Evolutionary conservation across 768 basidiomycete genomes (phyloP).

Genomic region (Lactifluus subvellereus): DNA sequence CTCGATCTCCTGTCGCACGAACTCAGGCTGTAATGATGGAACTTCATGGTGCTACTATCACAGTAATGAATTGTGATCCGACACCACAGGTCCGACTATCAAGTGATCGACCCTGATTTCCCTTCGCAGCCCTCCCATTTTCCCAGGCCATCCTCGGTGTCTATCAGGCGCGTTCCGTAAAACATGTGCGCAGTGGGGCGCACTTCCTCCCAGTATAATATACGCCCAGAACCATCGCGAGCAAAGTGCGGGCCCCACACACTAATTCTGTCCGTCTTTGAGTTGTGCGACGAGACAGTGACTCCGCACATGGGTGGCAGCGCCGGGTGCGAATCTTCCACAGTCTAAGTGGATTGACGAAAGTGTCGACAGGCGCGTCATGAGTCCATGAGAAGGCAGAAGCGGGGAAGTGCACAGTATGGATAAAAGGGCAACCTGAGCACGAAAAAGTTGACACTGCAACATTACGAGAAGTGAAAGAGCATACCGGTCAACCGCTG

Average conservation of each 20-base stretch:
- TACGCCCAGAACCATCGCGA: constrained; percentile 45
- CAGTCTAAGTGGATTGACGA: constrained; percentile 43
- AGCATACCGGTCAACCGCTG: constrained; percentile 51
- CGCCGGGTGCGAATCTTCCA: constrained; percentile 53
- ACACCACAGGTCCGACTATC: constrained; percentile 4
- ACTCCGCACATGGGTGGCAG: constrained; percentile 63
- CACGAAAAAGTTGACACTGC: not conserved
- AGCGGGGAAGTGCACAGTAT: constrained; percentile 51
- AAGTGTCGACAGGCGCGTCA: constrained; percentile 42
- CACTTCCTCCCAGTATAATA: constrained; percentile 47
- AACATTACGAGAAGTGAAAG: not conserved
- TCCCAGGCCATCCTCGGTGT: constrained; percentile 47
- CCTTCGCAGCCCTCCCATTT: constrained; percentile 67
- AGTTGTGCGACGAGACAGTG: constrained; percentile 48
- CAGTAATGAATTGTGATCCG: no score
- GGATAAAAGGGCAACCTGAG: constrained; percentile 55
- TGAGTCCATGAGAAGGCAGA: constrained; percentile 52
- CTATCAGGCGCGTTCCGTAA: constrained; percentile 56
- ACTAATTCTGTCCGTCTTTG: constrained; percentile 43
- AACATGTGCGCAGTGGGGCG: constrained; percentile 64
- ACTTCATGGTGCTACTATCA: no score
- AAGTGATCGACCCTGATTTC: constrained; percentile 36
- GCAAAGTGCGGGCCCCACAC: constrained; percentile 55
- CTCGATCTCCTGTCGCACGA: no score
- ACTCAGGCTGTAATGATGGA: no score